Base-by-base conservation (phyloP, 2,329 filamentous ascomycete species). In the Tolypocladium pustulatum region DNA sequence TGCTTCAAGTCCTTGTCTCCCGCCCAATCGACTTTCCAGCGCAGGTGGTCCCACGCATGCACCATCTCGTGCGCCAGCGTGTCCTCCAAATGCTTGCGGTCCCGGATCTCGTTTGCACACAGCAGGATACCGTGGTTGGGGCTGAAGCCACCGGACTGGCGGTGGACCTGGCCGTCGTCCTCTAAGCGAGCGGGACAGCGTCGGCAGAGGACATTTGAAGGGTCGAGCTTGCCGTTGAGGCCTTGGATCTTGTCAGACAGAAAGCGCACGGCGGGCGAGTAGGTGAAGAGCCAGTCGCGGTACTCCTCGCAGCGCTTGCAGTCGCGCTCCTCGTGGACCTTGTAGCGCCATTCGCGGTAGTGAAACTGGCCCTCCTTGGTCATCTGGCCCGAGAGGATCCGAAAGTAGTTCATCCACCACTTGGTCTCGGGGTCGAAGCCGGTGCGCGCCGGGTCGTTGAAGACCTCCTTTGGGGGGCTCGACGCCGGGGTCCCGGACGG, bases 41-140 rank as follows among this genome's bases (percentile, higher is more conserved):
- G 79, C 65, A 97, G 70, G 71, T 96, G 89, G 71, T 99, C 94
- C 80, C 91, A 97, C 1, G 92, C 92, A 72, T 99, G 94, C 57
- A 99, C 89, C 91, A 99, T 95, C 77, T 99, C 94, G 73, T 99
- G 94, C 34, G 92, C 87, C 68, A 99, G 78, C 13, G 92, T 96
- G 72, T 99, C 94, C 76, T 99, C 94, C 65, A 96, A 73, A 70
- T 96, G 91, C 37, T 86, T 86, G 59, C 85, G 78, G 69, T 91
- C 86, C 60, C 87, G 80, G 69, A 97, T 84, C 74, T 94, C 87
- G 74, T 99, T 99, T 56, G 94, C 91, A 74, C 94, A 99, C 27
- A 99, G 80, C 68, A 95, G 71, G 62, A 99, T 97, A 41, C 94
- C 94, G 70, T 91, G 89, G 56, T 88, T 81, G 1, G 91, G 86